Evolutionary conservation across 2,329 filamentous ascomycete species (phyloP).

Genomic region (Fusarium buxicola): DNA sequence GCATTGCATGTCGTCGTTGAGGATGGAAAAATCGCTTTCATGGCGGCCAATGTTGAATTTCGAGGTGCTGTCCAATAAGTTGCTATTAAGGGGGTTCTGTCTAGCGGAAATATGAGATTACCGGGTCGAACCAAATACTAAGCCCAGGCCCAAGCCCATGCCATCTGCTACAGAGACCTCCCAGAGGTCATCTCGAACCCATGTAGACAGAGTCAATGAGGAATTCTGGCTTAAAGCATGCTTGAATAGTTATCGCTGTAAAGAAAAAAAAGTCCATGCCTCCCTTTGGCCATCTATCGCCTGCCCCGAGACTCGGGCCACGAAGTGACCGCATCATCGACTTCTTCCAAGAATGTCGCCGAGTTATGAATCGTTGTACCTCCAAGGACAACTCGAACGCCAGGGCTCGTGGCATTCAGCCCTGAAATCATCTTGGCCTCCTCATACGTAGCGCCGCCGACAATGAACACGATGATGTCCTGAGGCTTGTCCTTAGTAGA

Average conservation of each 20-base stretch:
- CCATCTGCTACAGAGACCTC: neutral
- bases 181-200: neutral
- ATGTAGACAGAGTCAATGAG: neutral
- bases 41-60: conserved; percentile 20
- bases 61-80: neutral
- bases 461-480: conserved; percentile 94
- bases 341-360: conserved; percentile 87
- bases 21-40: conserved; percentile 31
- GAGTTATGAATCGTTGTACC: conserved; percentile 92
- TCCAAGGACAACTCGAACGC: conserved; percentile 88
- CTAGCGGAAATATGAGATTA: conserved; percentile 29
- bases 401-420: conserved; percentile 90
- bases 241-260: conserved; percentile 17
- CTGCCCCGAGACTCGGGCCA: conserved; percentile 77
- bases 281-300: conserved; percentile 30
- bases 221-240: conserved; percentile 1
- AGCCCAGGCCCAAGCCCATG: neutral
- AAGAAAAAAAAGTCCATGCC: neutral
- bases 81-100: conserved; percentile 18
- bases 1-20: conserved; percentile 46
- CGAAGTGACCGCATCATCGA: conserved; percentile 85
- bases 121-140: conserved; percentile 5
- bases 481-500: conserved; percentile 95
- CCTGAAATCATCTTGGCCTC: conserved; percentile 97
- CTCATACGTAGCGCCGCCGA: conserved; percentile 94